phyloP scores from a whole-genome alignment of 208 protist genomes.

The Acanthamoeba royreba region DNA sequence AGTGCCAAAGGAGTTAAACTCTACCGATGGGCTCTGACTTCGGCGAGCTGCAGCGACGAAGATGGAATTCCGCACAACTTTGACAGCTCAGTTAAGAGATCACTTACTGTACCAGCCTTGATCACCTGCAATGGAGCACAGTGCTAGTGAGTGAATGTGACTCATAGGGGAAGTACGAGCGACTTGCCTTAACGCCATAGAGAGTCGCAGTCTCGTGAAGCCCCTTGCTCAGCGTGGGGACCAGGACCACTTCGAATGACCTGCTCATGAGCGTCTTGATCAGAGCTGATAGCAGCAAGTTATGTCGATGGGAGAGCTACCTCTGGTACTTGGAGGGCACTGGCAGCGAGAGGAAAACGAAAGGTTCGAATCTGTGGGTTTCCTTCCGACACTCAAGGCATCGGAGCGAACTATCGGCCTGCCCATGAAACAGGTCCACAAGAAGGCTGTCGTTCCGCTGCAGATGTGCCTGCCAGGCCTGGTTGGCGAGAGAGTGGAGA shows the following conservation, averaged over 20 bases:
- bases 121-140: neutral
- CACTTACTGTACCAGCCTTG: neutral
- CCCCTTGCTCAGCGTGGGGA: neutral
- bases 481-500: neutral
- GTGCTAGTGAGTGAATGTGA: neutral
- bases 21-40: neutral
- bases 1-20: too few species aligned
- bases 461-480: neutral
- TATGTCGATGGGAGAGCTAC: neutral
- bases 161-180: neutral
- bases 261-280: neutral
- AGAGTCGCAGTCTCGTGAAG: neutral
- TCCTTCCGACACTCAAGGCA: neutral
- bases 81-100: neutral
- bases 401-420: neutral
- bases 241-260: neutral
- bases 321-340: constrained; percentile 17
- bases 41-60: neutral
- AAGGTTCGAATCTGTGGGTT: neutral
- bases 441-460: neutral
- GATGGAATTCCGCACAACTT: neutral
- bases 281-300: neutral
- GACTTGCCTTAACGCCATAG: neutral
- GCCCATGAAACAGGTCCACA: constrained; percentile 19
- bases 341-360: neutral